Evolutionary conservation across 805 yeast species (phyloP), one percentile per base, ranked within the genome.

Genomic region (Hanseniaspora valbyensis): DNA sequence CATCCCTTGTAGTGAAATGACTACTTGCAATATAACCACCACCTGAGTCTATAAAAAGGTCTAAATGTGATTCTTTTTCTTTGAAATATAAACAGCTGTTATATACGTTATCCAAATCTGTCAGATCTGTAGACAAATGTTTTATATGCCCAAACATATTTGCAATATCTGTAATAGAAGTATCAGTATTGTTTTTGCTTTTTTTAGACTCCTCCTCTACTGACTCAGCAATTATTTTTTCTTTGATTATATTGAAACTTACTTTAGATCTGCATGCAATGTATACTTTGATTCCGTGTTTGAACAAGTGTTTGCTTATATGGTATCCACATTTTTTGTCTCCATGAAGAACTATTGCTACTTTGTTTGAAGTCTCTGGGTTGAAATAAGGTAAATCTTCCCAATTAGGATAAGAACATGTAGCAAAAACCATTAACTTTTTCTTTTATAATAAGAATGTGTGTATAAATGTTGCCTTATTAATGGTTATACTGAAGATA

Each of bases 281-380:
- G 60, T 85, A 86, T 2, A 86, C 80, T 8, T 72, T 68, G 60
- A 75, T 83, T 0, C 95, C 95, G 62, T 85, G 95, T 45, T 83
- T 68, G 58, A 81, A 84, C 5, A 86, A 70, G 58, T 84, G 89
- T 22, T 84, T 68, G 8, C 78, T 85, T 0, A 89, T 80, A 61
- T 71, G 82, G 70, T 75, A 85, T 10, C 95, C 95, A 18, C 83
- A 75, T 0, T 95, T 95, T 51, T 82, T 74, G 57, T 80, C 83
- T 5, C 92, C 94, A 1, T 95, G 94, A 0, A 92, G 81, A 28
- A 86, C 77, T 6, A 86, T 66, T 2, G 85, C 88, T 3, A 83
- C 79, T 52, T 78, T 72, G 40, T 84, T 70, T 25, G 74, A 76
- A 2, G 54, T 54, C 1, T 56, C 54, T 0, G 88, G 88, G 56